A percentile compares a stretch with the other conserved stretches of the same genome.
Evolutionary conservation across 495 filamentous ascomycete species (phyloP).

Genomic region (Xylaria castorea): DNA sequence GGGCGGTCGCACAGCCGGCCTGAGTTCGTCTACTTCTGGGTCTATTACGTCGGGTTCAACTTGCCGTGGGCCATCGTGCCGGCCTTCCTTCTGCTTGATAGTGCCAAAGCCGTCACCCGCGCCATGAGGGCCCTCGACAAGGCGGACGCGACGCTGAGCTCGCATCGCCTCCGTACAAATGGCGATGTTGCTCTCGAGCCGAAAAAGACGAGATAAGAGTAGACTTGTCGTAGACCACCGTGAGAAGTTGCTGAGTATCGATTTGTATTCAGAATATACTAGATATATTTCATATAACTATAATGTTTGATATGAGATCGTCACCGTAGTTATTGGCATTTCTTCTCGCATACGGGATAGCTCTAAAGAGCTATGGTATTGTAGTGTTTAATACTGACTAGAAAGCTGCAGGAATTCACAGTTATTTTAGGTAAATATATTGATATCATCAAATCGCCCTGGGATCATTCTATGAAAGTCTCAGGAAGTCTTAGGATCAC

Average conservation of each 20-base stretch:
- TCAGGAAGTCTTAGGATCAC: background rate
- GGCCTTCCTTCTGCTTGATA: constrained; percentile 57
- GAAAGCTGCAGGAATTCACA: too few relatives aligned
- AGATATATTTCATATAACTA: background rate
- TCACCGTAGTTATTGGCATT: background rate
- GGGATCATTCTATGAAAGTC: background rate
- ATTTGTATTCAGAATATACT: background rate
- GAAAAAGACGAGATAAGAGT: constrained; percentile 36
- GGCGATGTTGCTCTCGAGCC: constrained; percentile 18
- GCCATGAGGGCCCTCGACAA: constrained; percentile 54
- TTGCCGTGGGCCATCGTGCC: constrained; percentile 86
- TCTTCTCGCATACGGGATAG: too few relatives aligned
- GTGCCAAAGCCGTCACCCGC: constrained; percentile 53
- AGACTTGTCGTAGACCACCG: background rate
- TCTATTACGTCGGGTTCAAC: constrained; percentile 88
- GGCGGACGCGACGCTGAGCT: constrained; percentile 37
- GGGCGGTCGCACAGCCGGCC: constrained; percentile 72
- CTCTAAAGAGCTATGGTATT: too few relatives aligned
- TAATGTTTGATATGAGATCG: background rate
- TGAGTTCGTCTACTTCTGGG: constrained; percentile 84
- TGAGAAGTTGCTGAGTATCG: background rate
- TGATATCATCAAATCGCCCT: background rate
- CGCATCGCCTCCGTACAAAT: constrained; percentile 30
- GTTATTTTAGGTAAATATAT: too few relatives aligned
- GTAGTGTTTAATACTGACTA: too few relatives aligned